Conservation (phyloP, 495 filamentous ascomycete genomes). For the Aspergillus taichungensis region DNA sequence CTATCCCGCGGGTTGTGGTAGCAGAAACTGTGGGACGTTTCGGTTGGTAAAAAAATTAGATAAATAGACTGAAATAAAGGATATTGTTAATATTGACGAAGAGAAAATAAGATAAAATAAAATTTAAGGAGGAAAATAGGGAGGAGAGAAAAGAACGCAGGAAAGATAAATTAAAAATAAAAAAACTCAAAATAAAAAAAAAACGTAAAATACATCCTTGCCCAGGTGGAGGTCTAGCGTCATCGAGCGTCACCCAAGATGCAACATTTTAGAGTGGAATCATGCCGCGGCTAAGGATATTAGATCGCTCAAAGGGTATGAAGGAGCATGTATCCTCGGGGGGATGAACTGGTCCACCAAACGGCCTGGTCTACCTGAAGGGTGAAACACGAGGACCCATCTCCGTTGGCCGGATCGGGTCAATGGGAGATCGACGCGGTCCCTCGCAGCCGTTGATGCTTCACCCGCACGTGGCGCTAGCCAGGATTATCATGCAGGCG, state of each 20-base stretch:
- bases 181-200: background rate
- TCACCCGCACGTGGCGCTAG: slow-evolving; percentile 38
- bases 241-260: slow-evolving; percentile 3
- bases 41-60: too few relatives aligned
- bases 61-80: too few relatives aligned
- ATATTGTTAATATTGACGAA: too few relatives aligned
- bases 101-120: too few relatives aligned
- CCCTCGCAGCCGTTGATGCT: slow-evolving; percentile 39
- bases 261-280: background rate
- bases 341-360: slow-evolving; percentile 6
- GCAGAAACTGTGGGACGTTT: too few relatives aligned
- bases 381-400: slow-evolving; percentile 4
- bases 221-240: slow-evolving; percentile 1
- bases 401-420: slow-evolving; percentile 20
- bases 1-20: too few relatives aligned
- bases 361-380: background rate
- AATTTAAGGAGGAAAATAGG: too few relatives aligned
- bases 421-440: slow-evolving; percentile 37
- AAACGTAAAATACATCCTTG: background rate
- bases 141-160: background rate
- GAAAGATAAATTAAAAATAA: background rate
- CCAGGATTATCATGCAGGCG: slow-evolving; percentile 37
- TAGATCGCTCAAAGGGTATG: slow-evolving; percentile 3
- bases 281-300: slow-evolving; percentile 2
- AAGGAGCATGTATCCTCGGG: slow-evolving; percentile 5